phyloP scores from a whole-genome alignment of 2,329 filamentous ascomycete species.

The Chaetomiaceae sp. region DNA sequence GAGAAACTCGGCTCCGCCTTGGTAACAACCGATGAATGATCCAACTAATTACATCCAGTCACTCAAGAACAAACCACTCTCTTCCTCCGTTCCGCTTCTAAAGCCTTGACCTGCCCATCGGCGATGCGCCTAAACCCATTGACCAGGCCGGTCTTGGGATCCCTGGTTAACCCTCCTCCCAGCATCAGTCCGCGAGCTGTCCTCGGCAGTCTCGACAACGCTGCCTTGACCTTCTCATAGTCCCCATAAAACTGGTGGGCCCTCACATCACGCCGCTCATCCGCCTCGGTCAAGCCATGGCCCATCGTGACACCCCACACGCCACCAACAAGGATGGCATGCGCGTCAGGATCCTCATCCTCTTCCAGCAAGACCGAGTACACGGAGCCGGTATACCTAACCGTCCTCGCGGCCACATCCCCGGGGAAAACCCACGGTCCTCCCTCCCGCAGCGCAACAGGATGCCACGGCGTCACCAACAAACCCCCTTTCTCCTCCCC shows the following conservation, averaged over 20 bases:
- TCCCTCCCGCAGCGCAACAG: conserved; percentile 34
- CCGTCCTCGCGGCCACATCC: conserved; percentile 30
- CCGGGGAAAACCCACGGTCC: conserved; percentile 30
- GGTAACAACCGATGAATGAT: too few species aligned
- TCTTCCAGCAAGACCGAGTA: conserved; percentile 55
- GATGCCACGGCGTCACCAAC: conserved; percentile 58
- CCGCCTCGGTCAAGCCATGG: conserved; percentile 44
- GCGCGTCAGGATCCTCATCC: conserved; percentile 40
- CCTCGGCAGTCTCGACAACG: conserved; percentile 35
- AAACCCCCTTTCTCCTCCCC: conserved; percentile 29
- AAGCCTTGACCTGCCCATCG: not conserved
- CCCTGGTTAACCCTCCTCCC: conserved; percentile 41
- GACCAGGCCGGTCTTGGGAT: conserved; percentile 38
- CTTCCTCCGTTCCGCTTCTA: not conserved
- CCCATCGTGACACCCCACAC: conserved; percentile 56
- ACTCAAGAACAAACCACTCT: not conserved
- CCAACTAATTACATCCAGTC: not conserved
- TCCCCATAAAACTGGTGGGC: conserved; percentile 54
- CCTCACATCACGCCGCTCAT: conserved; percentile 35
- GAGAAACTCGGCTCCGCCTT: too few species aligned
- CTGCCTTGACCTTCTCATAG: conserved; percentile 40
- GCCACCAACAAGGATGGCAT: conserved; percentile 46
- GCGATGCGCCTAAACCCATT: conserved; percentile 28
- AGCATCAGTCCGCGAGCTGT: conserved; percentile 39
- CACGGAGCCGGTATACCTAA: conserved; percentile 46